These are phyloP conservation scores for Botrytis squamosa DNA, from an alignment of 2,329 filamentous ascomycete genomes.

Conservation along the genomic window DNA sequence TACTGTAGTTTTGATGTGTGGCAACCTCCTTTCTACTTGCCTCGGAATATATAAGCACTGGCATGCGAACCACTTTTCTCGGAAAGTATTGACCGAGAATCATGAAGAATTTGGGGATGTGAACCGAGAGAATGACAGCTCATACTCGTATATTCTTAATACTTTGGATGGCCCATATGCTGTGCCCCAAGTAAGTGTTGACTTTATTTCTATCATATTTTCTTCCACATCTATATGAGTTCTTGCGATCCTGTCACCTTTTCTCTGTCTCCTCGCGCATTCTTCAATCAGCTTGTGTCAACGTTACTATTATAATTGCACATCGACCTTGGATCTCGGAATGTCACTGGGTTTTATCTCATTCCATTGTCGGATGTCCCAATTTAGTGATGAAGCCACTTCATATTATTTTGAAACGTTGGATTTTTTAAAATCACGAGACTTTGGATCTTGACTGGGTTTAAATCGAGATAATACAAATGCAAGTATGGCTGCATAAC, in stretches of 20 bases:
- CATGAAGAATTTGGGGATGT: not conserved
- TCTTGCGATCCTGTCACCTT: not conserved
- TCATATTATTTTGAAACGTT: not conserved
- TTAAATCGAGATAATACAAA: not conserved
- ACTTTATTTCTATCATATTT: slow-evolving; percentile 4
- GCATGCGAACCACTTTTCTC: not conserved
- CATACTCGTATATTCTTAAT: slow-evolving; percentile 3
- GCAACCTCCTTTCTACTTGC: not conserved
- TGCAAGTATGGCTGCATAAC: slow-evolving; percentile 3
- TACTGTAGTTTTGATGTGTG: not conserved
- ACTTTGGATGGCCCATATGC: not conserved
- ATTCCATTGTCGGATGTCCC: not conserved
- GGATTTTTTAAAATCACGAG: not conserved
- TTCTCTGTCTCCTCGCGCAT: not conserved
- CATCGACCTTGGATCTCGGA: not conserved
- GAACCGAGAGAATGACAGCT: slow-evolving; percentile 8
- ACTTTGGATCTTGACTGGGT: not conserved
- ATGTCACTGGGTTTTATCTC: not conserved
- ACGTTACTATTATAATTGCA: not conserved
- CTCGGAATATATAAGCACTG: not conserved
- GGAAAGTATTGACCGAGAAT: not conserved
- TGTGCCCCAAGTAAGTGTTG: not conserved
- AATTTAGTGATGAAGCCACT: not conserved
- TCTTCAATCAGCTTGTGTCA: not conserved
- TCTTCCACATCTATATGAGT: not conserved